Percentiles rank a stretch among this genome's conserved stretches.
Evolutionary conservation across 2,329 filamentous ascomycete species (phyloP).

Genomic region (Aspergillus persii): DNA sequence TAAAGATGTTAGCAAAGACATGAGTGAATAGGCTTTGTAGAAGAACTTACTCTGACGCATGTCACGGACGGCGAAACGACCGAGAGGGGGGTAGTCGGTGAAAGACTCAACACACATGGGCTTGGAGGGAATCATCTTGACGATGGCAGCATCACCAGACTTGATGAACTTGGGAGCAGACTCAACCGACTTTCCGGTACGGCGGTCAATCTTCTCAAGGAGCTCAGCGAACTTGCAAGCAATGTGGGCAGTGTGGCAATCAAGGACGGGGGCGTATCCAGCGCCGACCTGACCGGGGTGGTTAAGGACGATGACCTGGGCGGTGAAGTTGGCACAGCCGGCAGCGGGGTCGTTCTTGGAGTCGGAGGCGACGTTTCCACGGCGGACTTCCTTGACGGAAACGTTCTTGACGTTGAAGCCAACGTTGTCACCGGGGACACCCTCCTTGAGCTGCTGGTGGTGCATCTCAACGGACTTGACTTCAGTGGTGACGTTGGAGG

Average conservation of each 20-base stretch:
- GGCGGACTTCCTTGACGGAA: slow-evolving; percentile 99
- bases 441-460: slow-evolving; percentile 97
- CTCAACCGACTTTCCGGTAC: slow-evolving; percentile 98
- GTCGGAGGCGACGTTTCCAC: slow-evolving; percentile 99
- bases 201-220: slow-evolving; percentile 99
- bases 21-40: slow-evolving; percentile 7
- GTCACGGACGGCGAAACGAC: slow-evolving; percentile 99
- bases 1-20: neutral
- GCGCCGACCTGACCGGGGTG: slow-evolving; percentile 99
- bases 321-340: slow-evolving; percentile 91
- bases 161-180: slow-evolving; percentile 98
- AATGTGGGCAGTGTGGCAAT: slow-evolving; percentile 99
- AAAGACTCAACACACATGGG: slow-evolving; percentile 99
- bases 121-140: slow-evolving; percentile 99
- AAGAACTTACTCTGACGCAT: slow-evolving; percentile 52
- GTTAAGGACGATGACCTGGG: slow-evolving; percentile 99
- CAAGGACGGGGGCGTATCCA: slow-evolving; percentile 97
- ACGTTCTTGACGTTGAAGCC: slow-evolving; percentile 99
- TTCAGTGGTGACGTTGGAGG: slow-evolving; percentile 99
- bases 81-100: slow-evolving; percentile 98
- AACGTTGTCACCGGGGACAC: slow-evolving; percentile 99
- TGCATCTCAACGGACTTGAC: slow-evolving; percentile 99
- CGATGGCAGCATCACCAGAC: slow-evolving; percentile 99
- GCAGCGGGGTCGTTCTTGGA: slow-evolving; percentile 98
- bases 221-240: slow-evolving; percentile 99